Conservation (phyloP, 345 rosid species). For the Cardamine resedifolia region DNA sequence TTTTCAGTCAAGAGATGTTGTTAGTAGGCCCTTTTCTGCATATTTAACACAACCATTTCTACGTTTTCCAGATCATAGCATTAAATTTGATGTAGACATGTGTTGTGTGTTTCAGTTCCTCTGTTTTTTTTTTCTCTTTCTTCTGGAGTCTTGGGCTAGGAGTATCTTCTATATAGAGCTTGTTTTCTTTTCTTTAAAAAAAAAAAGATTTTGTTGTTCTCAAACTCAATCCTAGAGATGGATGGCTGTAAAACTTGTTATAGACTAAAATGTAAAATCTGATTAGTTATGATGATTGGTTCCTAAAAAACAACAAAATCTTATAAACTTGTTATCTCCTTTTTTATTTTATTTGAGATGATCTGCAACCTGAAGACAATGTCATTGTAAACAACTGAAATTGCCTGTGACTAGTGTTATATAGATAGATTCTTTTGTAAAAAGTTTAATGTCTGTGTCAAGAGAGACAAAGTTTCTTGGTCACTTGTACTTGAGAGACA, state of each 20-base stretch:
- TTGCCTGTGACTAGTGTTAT: neutral
- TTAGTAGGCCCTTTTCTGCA: no score
- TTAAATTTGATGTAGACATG: neutral
- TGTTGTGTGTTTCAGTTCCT: neutral
- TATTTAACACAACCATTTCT: neutral
- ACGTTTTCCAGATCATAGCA: neutral
- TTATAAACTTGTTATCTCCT: neutral
- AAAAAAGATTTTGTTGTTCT: neutral
- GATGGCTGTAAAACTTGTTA: neutral
- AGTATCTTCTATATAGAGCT: neutral
- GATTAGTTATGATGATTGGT: neutral
- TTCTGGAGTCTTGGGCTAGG: neutral
- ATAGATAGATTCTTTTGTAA: neutral
- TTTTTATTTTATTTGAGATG: neutral
- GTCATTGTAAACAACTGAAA: slow-evolving; percentile 3
- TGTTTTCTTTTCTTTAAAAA: no score
- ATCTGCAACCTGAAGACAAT: slow-evolving; percentile 8
- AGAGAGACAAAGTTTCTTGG: slow-evolving; percentile 26
- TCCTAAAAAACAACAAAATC: neutral
- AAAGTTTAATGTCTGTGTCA: slow-evolving; percentile 1
- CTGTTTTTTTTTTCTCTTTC: neutral
- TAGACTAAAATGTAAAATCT: neutral
- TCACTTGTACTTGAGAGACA: slow-evolving; percentile 28
- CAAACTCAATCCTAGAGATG: neutral
- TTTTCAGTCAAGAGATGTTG: no score